phyloP scores from a whole-genome alignment of 306 rosid genomes.

The Spatholobus suberectus region DNA sequence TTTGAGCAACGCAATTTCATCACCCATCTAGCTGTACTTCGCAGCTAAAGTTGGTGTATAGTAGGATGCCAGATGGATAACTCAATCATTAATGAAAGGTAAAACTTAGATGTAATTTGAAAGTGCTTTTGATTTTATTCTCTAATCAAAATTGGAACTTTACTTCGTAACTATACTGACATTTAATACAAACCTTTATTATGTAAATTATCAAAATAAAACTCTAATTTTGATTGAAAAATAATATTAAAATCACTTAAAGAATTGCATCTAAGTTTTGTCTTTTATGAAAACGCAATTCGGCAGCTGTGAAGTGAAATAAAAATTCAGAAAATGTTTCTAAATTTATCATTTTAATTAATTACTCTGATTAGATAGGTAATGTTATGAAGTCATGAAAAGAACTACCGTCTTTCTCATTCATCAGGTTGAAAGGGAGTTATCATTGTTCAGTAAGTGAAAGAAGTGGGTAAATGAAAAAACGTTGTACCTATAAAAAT shows the following conservation, averaged over 20 bases:
- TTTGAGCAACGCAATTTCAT: background rate
- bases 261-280: background rate
- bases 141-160: background rate
- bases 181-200: background rate
- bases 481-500: conserved; percentile 44
- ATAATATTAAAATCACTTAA: background rate
- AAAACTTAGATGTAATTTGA: background rate
- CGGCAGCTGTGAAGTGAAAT: background rate
- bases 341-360: background rate
- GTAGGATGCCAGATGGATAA: background rate
- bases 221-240: background rate
- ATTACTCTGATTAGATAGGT: background rate
- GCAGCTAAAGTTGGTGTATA: background rate
- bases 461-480: conserved; percentile 8
- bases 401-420: background rate
- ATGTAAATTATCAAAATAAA: background rate
- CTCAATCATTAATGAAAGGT: background rate
- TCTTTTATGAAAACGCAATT: background rate
- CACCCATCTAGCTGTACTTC: background rate
- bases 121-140: background rate
- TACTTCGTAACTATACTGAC: background rate
- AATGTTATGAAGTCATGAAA: background rate
- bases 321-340: background rate
- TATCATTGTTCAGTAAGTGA: conserved; percentile 9
- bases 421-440: conserved; percentile 33